A percentile compares a stretch with the other conserved stretches of the same genome.
Evolutionary conservation across 1,139 yeast genomes (phyloP).

Genomic region (Saccharomyces hybrid): DNA sequence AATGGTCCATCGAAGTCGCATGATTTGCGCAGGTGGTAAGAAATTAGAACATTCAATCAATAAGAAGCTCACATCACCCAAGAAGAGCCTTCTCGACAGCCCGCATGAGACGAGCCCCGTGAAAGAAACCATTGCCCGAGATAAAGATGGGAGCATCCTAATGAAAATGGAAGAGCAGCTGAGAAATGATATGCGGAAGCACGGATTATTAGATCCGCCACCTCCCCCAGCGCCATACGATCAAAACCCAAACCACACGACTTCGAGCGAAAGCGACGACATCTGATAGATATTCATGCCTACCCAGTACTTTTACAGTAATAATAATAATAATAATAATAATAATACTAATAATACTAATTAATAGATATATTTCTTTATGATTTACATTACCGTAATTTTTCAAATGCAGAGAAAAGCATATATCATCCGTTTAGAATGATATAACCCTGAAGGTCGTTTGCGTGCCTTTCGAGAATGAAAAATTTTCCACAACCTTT

Average conservation of each 20-base stretch:
- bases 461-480: not conserved
- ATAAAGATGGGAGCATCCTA: not conserved
- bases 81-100: constrained; percentile 8
- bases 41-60: constrained; percentile 32
- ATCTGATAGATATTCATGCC: not conserved
- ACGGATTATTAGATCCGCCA: constrained; percentile 5
- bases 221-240: not conserved
- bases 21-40: constrained; percentile 67
- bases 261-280: not conserved
- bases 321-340: not conserved
- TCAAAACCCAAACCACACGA: not conserved
- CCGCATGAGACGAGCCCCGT: constrained; percentile 2
- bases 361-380: not conserved
- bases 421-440: not conserved
- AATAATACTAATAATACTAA: not conserved
- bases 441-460: not conserved
- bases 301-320: not conserved
- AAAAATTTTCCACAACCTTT: not conserved
- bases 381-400: not conserved
- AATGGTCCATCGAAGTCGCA: constrained; percentile 68
- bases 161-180: constrained; percentile 21
- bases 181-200: constrained; percentile 11
- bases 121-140: constrained; percentile 1
- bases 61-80: constrained; percentile 21
- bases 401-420: not conserved